Percentiles rank a stretch among this genome's conserved stretches.
phyloP scores from a whole-genome alignment of 2,329 filamentous ascomycete species.

The Colletotrichum eleusines region DNA sequence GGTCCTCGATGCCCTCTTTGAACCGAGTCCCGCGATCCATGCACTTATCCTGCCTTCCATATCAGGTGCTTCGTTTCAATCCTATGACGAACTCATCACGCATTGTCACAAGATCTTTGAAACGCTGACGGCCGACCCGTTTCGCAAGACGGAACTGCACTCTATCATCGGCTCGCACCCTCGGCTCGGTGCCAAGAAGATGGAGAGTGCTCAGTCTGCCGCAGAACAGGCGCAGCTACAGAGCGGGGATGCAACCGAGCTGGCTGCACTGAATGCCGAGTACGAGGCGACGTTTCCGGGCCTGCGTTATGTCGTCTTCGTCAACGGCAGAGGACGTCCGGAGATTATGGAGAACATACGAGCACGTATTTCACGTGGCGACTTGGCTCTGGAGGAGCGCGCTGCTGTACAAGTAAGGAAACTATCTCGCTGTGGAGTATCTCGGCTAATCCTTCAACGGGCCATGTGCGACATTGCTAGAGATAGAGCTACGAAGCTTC shows the following conservation, averaged over 20 bases:
- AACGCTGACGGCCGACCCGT: slow-evolving; percentile 66
- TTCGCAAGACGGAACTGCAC: slow-evolving; percentile 67
- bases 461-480: slow-evolving; percentile 94
- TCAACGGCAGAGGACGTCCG: slow-evolving; percentile 81
- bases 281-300: slow-evolving; percentile 88
- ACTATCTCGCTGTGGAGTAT: background rate
- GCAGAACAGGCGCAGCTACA: slow-evolving; percentile 85
- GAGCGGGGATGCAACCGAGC: slow-evolving; percentile 64
- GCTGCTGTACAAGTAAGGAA: slow-evolving; percentile 78
- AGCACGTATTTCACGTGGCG: slow-evolving; percentile 74
- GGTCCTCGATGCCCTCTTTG: slow-evolving; percentile 84
- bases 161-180: slow-evolving; percentile 85
- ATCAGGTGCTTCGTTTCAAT: slow-evolving; percentile 65
- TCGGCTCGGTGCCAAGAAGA: slow-evolving; percentile 82
- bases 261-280: slow-evolving; percentile 76
- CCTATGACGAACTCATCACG: slow-evolving; percentile 78
- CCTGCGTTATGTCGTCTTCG: slow-evolving; percentile 90
- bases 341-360: slow-evolving; percentile 88
- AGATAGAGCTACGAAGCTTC: slow-evolving; percentile 78
- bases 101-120: slow-evolving; percentile 74
- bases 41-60: slow-evolving; percentile 77
- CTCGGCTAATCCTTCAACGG: slow-evolving; percentile 53
- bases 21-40: slow-evolving; percentile 82
- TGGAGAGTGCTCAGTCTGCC: slow-evolving; percentile 84
- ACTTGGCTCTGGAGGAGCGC: slow-evolving; percentile 75